These are phyloP conservation scores for Solanum megistacrolobum DNA, from an alignment of 257 asterid species.

Conservation along the genomic window DNA sequence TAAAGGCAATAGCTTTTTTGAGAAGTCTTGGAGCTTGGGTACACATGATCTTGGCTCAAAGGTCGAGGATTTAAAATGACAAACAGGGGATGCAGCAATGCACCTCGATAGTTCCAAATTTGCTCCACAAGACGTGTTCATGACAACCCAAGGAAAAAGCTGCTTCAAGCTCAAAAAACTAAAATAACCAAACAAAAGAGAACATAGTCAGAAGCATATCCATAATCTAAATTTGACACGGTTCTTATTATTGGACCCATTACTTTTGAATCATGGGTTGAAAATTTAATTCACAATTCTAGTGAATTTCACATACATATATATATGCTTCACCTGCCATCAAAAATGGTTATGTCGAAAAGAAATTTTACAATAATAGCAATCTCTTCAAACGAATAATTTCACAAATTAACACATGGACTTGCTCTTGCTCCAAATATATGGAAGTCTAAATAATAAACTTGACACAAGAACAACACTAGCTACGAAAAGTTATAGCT, in stretches of 20 bases:
- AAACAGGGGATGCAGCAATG: neutral
- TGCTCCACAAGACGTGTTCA: constrained; percentile 18
- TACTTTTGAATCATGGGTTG: neutral
- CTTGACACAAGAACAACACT: neutral
- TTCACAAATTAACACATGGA: neutral
- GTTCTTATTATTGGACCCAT: neutral
- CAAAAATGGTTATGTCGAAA: neutral
- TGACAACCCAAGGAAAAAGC: neutral
- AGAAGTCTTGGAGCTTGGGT: neutral
- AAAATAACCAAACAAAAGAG: neutral
- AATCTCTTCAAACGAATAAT: neutral
- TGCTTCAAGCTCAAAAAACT: neutral
- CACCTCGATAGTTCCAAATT: constrained; percentile 5
- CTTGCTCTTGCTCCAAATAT: neutral
- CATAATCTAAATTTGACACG: neutral
- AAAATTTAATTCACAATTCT: neutral
- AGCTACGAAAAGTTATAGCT: neutral
- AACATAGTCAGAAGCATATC: neutral
- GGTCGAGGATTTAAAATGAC: neutral
- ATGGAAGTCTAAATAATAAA: neutral
- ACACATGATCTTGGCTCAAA: constrained; percentile 2
- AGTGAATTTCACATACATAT: neutral
- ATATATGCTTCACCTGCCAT: neutral
- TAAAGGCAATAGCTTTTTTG: constrained; percentile 12
- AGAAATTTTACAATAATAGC: neutral